phyloP scores from a whole-genome alignment of 2,329 filamentous ascomycete species.

The Hypoxylon sp. region DNA sequence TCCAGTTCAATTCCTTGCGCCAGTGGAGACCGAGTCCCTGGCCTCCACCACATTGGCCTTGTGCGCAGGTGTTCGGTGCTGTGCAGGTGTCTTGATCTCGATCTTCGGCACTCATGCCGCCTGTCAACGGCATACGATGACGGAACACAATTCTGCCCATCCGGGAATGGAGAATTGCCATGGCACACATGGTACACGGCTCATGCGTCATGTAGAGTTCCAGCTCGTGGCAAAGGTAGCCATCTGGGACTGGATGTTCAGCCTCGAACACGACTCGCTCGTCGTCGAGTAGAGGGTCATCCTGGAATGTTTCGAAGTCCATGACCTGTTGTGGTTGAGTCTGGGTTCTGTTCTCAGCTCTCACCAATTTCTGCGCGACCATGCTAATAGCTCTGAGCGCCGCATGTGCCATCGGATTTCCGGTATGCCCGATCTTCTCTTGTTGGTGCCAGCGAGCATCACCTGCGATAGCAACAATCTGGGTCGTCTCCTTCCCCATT shows the following conservation, averaged over 20 bases:
- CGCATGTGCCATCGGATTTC: conserved; percentile 84
- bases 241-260: conserved; percentile 78
- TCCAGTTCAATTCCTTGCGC: conserved; percentile 88
- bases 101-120: conserved; percentile 85
- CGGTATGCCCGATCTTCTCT: conserved; percentile 63
- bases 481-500: conserved; percentile 55
- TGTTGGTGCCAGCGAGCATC: conserved; percentile 80
- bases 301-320: conserved; percentile 75
- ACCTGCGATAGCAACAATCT: conserved; percentile 80
- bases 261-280: conserved; percentile 74
- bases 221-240: conserved; percentile 93
- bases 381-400: conserved; percentile 86
- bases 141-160: conserved; percentile 90
- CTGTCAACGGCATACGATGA: conserved; percentile 82
- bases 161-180: conserved; percentile 94
- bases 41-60: conserved; percentile 62
- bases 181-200: conserved; percentile 95
- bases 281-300: conserved; percentile 76
- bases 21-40: conserved; percentile 78
- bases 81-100: conserved; percentile 63
- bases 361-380: conserved; percentile 78
- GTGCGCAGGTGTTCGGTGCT: conserved; percentile 49
- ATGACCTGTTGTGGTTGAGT: conserved; percentile 58
- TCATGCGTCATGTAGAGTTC: conserved; percentile 97
- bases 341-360: conserved; percentile 64